Percentiles rank a stretch among this genome's conserved stretches.
These are phyloP conservation scores for Clavariopsis aquatica DNA, from an alignment of 495 filamentous ascomycete genomes.

Conservation along the genomic window DNA sequence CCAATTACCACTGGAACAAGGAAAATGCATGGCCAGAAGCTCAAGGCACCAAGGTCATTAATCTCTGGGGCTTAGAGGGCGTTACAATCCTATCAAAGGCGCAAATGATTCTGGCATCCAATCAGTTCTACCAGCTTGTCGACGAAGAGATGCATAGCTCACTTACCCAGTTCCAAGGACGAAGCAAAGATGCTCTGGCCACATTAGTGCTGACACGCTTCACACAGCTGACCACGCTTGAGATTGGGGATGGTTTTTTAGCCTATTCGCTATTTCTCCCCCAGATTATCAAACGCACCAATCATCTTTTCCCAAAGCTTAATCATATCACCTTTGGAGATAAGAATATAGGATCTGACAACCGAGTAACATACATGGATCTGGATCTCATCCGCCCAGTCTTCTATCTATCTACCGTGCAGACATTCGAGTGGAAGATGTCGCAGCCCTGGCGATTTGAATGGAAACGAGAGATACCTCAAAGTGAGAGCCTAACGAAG, in stretches of 20 bases:
- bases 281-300: conserved; percentile 11
- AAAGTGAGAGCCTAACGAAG: conserved; percentile 8
- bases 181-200: conserved; percentile 19
- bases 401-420: conserved; percentile 3
- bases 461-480: conserved; percentile 4
- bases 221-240: conserved; percentile 17
- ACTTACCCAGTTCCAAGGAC: conserved; percentile 1
- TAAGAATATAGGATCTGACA: conserved; percentile 2
- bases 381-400: conserved; percentile 18
- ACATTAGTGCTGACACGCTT: conserved; percentile 15
- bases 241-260: conserved; percentile 12
- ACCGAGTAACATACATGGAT: conserved; percentile 17
- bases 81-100: conserved; percentile 10
- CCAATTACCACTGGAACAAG: conserved; percentile 9
- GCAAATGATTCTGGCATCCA: conserved; percentile 14
- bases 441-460: conserved; percentile 12
- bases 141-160: conserved; percentile 18
- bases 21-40: conserved; percentile 16
- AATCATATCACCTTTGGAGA: conserved; percentile 9
- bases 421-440: conserved; percentile 19
- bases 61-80: conserved; percentile 21
- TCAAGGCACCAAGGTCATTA: background rate
- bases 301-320: conserved; percentile 13
- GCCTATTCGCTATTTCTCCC: conserved; percentile 15
- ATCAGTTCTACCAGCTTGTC: conserved; percentile 19